These are phyloP conservation scores for Trichophyton mentagrophytes DNA, from an alignment of 2,329 filamentous ascomycete species.

Conservation along the genomic window DNA sequence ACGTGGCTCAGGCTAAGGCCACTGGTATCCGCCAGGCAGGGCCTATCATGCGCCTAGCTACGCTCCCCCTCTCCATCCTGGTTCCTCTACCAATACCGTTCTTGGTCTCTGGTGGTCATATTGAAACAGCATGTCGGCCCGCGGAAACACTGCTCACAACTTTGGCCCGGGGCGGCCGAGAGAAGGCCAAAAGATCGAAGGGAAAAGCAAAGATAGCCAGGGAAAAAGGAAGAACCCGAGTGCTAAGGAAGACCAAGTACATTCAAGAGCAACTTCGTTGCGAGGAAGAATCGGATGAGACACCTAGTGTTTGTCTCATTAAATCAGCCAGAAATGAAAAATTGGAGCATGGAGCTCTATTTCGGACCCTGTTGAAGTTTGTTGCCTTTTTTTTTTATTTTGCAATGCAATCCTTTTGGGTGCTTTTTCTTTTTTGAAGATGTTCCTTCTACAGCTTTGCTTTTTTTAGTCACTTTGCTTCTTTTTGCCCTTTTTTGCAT, in stretches of 20 bases:
- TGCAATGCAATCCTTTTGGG: neutral
- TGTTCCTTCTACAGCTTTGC: neutral
- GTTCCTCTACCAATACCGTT: neutral
- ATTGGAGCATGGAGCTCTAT: conserved; percentile 3
- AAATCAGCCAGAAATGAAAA: conserved; percentile 2
- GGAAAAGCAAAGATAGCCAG: neutral
- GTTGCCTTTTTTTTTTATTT: neutral
- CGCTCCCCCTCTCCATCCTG: neutral
- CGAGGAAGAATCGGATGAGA: conserved; percentile 1
- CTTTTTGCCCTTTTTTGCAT: neutral
- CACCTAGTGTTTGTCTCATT: conserved; percentile 2
- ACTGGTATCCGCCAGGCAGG: conserved; percentile 10
- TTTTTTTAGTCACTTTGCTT: neutral
- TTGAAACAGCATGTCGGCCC: conserved; percentile 3
- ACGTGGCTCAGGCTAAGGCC: conserved; percentile 8
- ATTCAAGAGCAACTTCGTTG: neutral
- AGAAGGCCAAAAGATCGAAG: neutral
- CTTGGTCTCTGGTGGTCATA: neutral
- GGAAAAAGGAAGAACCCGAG: neutral
- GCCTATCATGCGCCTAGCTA: conserved; percentile 5
- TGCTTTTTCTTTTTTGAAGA: neutral
- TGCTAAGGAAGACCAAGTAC: neutral
- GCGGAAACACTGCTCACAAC: neutral
- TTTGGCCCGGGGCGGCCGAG: neutral
- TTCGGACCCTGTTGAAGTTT: neutral